Evolutionary conservation across 2,329 filamentous ascomycete genomes (phyloP).

Genomic region (Delphinella strobiligena): DNA sequence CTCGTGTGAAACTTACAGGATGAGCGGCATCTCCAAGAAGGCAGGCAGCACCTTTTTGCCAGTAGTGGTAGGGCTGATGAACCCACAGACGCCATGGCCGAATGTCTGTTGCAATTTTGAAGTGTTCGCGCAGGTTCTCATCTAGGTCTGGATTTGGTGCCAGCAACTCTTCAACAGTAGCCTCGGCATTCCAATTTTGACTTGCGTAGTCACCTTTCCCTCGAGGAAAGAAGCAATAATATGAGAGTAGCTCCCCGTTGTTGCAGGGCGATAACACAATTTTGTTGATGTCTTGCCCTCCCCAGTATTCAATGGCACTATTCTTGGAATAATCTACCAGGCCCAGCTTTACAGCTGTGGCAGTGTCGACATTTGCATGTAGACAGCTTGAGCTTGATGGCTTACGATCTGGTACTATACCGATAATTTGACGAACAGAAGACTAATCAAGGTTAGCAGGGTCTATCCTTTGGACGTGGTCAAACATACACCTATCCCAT

Average conservation of each 20-base stretch:
- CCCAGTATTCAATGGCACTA: slow-evolving; percentile 57
- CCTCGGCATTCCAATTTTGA: slow-evolving; percentile 47
- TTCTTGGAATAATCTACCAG: slow-evolving; percentile 51
- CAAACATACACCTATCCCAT: too few relatives aligned
- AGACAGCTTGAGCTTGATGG: slow-evolving; percentile 36
- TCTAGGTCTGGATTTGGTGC: neutral
- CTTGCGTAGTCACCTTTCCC: slow-evolving; percentile 47
- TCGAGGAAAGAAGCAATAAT: slow-evolving; percentile 58
- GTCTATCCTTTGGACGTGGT: too few relatives aligned
- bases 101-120: slow-evolving; percentile 50
- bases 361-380: slow-evolving; percentile 52
- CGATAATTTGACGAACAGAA: neutral
- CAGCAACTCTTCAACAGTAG: slow-evolving; percentile 9
- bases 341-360: slow-evolving; percentile 47
- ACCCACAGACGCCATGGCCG: slow-evolving; percentile 55
- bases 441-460: too few relatives aligned
- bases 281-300: slow-evolving; percentile 54
- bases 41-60: slow-evolving; percentile 40
- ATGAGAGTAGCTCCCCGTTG: slow-evolving; percentile 51
- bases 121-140: slow-evolving; percentile 37
- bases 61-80: slow-evolving; percentile 45
- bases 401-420: neutral
- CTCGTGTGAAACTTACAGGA: slow-evolving; percentile 31
- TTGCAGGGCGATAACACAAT: slow-evolving; percentile 61
- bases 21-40: slow-evolving; percentile 56